Evolutionary conservation across 2,329 filamentous ascomycete genomes (phyloP).

Genomic region (Calonectria leucothoes): DNA sequence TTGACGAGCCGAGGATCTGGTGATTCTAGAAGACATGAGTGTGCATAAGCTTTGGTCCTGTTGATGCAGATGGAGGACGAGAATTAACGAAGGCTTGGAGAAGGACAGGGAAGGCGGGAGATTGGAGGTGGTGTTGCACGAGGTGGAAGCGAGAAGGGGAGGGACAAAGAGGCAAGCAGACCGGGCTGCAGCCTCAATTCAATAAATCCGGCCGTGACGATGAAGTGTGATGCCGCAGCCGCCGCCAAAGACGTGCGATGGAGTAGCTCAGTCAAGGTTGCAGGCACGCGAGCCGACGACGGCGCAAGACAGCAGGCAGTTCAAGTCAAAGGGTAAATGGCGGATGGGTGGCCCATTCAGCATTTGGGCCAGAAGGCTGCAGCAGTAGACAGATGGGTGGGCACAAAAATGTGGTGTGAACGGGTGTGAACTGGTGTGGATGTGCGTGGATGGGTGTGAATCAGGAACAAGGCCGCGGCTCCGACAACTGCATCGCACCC

Average conservation of each 20-base stretch:
- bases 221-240: slow-evolving; percentile 18
- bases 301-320: slow-evolving; percentile 9
- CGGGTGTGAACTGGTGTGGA: slow-evolving; percentile 23
- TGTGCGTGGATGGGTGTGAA: slow-evolving; percentile 36
- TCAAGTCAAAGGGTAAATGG: slow-evolving; percentile 3
- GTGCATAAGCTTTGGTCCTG: slow-evolving; percentile 48
- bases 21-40: slow-evolving; percentile 98
- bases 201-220: slow-evolving; percentile 27
- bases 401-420: slow-evolving; percentile 14
- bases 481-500: slow-evolving; percentile 31
- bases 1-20: slow-evolving; percentile 93
- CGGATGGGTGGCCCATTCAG: slow-evolving; percentile 3
- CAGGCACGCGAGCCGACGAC: slow-evolving; percentile 5
- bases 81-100: slow-evolving; percentile 28
- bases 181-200: slow-evolving; percentile 29
- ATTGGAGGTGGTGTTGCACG: slow-evolving; percentile 26
- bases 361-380: slow-evolving; percentile 11
- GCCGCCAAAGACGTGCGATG: slow-evolving; percentile 13
- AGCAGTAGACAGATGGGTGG: slow-evolving; percentile 6
- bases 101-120: slow-evolving; percentile 25
- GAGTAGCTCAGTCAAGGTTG: slow-evolving; percentile 3
- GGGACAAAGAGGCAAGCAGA: slow-evolving; percentile 29
- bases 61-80: slow-evolving; percentile 34
- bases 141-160: slow-evolving; percentile 28
- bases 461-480: slow-evolving; percentile 34